Conservation (phyloP, 352 stramenopile species). For the Globisporangium heterothallicum region DNA sequence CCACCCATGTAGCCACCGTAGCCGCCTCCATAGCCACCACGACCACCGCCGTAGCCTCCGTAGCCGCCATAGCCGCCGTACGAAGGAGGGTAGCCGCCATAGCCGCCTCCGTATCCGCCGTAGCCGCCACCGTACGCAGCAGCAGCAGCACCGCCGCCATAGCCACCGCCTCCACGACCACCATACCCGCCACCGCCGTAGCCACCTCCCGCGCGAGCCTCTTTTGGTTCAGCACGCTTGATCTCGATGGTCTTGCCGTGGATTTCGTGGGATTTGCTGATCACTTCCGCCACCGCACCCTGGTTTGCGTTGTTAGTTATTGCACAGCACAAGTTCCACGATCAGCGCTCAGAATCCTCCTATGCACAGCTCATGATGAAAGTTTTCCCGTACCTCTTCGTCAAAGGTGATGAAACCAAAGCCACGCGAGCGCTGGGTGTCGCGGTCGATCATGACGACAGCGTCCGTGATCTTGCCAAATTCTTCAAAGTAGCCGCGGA, state of each 20-base stretch:
- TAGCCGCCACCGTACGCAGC: conserved; percentile 14
- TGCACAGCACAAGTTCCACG: neutral
- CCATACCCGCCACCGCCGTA: conserved; percentile 21
- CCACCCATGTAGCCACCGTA: conserved; percentile 24
- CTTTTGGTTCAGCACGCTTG: conserved; percentile 84
- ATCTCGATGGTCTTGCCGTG: conserved; percentile 89
- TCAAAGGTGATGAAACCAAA: conserved; percentile 94
- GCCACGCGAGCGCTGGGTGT: conserved; percentile 86
- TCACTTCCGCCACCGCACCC: conserved; percentile 82
- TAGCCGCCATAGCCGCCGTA: conserved; percentile 26
- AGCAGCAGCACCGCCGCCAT: conserved; percentile 15
- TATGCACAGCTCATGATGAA: too few relatives aligned
- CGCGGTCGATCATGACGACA: conserved; percentile 92
- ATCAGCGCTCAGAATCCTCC: too few relatives aligned
- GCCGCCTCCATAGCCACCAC: conserved; percentile 18
- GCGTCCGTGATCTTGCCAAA: conserved; percentile 89
- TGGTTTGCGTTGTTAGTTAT: conserved; percentile 12
- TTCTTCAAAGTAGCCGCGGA: conserved; percentile 89
- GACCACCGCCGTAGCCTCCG: conserved; percentile 23
- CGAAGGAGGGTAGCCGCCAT: conserved; percentile 9
- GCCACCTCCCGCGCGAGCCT: conserved; percentile 36
- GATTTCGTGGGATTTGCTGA: conserved; percentile 87
- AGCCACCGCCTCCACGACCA: conserved; percentile 12
- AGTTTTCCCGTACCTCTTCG: conserved; percentile 50
- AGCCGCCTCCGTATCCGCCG: conserved; percentile 16